phyloP scores from a whole-genome alignment of 805 yeast genomes.

The Monosporozyma aerobia region DNA sequence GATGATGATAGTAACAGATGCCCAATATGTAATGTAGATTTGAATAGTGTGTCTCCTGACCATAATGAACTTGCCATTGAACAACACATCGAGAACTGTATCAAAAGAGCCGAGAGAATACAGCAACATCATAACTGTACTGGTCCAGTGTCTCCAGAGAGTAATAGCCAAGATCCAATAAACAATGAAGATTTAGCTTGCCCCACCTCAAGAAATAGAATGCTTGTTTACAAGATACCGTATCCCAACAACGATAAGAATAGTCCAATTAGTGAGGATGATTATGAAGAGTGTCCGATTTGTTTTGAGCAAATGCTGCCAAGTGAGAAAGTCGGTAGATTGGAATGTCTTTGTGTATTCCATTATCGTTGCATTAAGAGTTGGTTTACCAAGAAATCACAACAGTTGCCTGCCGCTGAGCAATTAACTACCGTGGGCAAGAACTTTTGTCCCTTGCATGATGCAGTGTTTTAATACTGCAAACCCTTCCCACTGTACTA shows the following conservation, averaged over 20 bases:
- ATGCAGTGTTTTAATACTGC: conserved; percentile 22
- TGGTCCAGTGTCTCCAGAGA: conserved; percentile 9
- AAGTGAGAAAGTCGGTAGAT: conserved; percentile 82
- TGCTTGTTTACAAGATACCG: conserved; percentile 63
- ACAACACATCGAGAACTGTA: conserved; percentile 62
- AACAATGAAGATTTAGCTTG: conserved; percentile 2
- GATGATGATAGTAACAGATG: conserved; percentile 23
- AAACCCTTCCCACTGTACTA: background rate
- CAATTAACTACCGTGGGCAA: conserved; percentile 17
- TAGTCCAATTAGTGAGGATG: conserved; percentile 7
- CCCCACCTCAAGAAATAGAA: conserved; percentile 43
- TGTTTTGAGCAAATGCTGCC: conserved; percentile 83
- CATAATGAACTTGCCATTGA: conserved; percentile 35
- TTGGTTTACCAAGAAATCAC: conserved; percentile 85
- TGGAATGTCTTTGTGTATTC: conserved; percentile 90
- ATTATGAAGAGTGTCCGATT: conserved; percentile 77
- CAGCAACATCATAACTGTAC: conserved; percentile 46
- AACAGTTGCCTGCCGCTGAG: conserved; percentile 25
- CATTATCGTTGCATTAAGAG: conserved; percentile 84
- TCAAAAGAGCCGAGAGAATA: conserved; percentile 45
- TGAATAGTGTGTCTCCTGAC: conserved; percentile 2
- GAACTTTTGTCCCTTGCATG: conserved; percentile 45
- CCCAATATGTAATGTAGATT: conserved; percentile 31
- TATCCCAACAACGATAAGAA: conserved; percentile 7
- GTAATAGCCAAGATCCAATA: conserved; percentile 8